These are phyloP conservation scores for Taphrina wiesneri DNA, from an alignment of 1,139 yeast genomes.

Conservation along the genomic window DNA sequence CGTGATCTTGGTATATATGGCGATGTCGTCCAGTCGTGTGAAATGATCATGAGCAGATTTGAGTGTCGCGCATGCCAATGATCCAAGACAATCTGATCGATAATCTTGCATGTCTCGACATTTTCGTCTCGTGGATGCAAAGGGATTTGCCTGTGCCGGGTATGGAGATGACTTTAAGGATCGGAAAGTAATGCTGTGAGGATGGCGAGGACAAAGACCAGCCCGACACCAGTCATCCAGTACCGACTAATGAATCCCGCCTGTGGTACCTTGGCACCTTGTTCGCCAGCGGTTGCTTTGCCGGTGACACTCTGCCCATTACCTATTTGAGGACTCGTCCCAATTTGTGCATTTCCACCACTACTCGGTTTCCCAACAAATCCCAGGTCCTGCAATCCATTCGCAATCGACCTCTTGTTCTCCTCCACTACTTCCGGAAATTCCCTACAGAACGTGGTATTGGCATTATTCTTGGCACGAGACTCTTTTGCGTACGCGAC, in stretches of 20 bases:
- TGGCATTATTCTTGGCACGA: conserved; percentile 63
- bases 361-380: not conserved
- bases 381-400: not conserved
- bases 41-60: too few relatives aligned
- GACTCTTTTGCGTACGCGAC: conserved; percentile 56
- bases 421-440: conserved; percentile 68
- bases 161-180: too few relatives aligned
- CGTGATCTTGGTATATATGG: too few relatives aligned
- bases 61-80: too few relatives aligned
- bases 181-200: conserved; percentile 5
- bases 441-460: conserved; percentile 58
- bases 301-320: not conserved
- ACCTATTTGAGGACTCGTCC: not conserved
- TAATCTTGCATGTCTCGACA: too few relatives aligned
- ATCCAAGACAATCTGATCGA: too few relatives aligned
- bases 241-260: conserved; percentile 8
- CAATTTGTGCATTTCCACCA: too few relatives aligned
- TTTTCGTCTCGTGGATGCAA: too few relatives aligned
- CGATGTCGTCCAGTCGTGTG: too few relatives aligned
- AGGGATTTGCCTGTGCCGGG: too few relatives aligned
- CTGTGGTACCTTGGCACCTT: not conserved
- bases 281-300: not conserved
- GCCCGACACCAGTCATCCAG: conserved; percentile 19
- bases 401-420: conserved; percentile 46
- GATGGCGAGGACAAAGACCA: conserved; percentile 12